Evolutionary conservation across 2,329 filamentous ascomycete genomes (phyloP).

Genomic region (Graphilbum sp.): DNA sequence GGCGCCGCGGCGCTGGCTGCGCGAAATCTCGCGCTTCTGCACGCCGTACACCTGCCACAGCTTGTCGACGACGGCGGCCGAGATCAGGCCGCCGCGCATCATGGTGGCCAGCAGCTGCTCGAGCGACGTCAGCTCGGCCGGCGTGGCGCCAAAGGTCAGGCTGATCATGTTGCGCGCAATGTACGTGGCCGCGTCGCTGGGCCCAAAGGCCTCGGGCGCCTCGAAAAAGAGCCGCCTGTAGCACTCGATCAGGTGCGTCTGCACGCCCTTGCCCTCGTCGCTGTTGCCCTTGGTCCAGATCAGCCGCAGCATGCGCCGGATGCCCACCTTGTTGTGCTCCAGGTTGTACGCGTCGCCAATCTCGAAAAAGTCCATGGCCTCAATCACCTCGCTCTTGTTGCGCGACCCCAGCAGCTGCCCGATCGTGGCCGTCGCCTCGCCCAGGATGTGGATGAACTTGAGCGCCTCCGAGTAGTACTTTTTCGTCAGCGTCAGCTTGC

Average conservation of each 20-base stretch:
- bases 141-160: constrained; percentile 86
- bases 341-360: constrained; percentile 92
- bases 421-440: constrained; percentile 63
- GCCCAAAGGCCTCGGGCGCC: constrained; percentile 71
- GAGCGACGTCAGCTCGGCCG: constrained; percentile 82
- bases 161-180: constrained; percentile 98
- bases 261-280: constrained; percentile 95
- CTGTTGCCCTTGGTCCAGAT: constrained; percentile 99
- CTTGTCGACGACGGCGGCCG: constrained; percentile 74
- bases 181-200: constrained; percentile 87
- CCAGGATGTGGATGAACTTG: constrained; percentile 82
- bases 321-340: constrained; percentile 80
- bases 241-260: constrained; percentile 90
- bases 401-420: constrained; percentile 81
- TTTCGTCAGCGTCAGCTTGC: constrained; percentile 71
- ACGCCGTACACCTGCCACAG: constrained; percentile 96
- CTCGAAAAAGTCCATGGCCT: constrained; percentile 97
- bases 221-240: constrained; percentile 95
- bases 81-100: constrained; percentile 86
- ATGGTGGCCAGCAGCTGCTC: constrained; percentile 92
- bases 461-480: constrained; percentile 90
- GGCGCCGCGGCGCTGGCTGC: constrained; percentile 73
- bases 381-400: constrained; percentile 97
- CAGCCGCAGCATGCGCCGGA: constrained; percentile 84
- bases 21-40: constrained; percentile 83